Percentiles rank a stretch among this genome's conserved stretches.
phyloP scores from a whole-genome alignment of 192 early-diverging fungal species.

The Endogone sp. region DNA sequence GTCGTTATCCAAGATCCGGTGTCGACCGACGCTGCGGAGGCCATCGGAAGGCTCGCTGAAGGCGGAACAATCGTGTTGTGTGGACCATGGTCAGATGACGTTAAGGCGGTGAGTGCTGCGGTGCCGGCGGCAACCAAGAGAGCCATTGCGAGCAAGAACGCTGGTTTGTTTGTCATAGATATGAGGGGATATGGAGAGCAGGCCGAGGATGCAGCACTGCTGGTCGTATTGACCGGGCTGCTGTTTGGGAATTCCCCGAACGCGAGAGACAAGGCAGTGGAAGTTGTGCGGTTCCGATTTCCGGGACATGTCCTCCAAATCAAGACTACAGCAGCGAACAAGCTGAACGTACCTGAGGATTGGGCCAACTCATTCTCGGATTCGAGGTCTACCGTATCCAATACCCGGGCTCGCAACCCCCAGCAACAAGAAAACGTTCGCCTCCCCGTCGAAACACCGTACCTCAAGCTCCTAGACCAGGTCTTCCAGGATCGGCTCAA shows the following conservation, averaged over 20 bases:
- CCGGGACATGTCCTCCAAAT: neutral
- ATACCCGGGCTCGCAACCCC: too few species aligned
- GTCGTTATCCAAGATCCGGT: conserved; percentile 5
- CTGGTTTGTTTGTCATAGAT: conserved; percentile 13
- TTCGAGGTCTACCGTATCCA: too few species aligned
- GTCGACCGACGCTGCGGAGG: conserved; percentile 5
- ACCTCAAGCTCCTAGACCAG: conserved; percentile 76
- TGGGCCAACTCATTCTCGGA: neutral
- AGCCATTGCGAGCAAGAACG: conserved; percentile 19
- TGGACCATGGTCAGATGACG: neutral
- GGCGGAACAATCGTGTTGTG: neutral
- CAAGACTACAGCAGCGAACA: neutral
- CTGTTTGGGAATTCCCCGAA: neutral
- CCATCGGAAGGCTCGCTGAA: neutral
- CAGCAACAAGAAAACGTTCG: too few species aligned
- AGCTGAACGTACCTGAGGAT: neutral
- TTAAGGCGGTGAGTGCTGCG: neutral
- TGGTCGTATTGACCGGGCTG: neutral
- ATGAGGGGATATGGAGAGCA: neutral
- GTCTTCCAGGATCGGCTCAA: conserved; percentile 72
- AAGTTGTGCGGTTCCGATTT: neutral
- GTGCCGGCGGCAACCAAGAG: conserved; percentile 11
- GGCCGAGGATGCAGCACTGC: neutral
- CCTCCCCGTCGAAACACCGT: conserved; percentile 66
- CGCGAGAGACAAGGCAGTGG: neutral